A percentile compares a stretch with the other conserved stretches of the same genome.
These are phyloP conservation scores for Fraxinus americana DNA, from an alignment of 257 asterid species.

Conservation along the genomic window DNA sequence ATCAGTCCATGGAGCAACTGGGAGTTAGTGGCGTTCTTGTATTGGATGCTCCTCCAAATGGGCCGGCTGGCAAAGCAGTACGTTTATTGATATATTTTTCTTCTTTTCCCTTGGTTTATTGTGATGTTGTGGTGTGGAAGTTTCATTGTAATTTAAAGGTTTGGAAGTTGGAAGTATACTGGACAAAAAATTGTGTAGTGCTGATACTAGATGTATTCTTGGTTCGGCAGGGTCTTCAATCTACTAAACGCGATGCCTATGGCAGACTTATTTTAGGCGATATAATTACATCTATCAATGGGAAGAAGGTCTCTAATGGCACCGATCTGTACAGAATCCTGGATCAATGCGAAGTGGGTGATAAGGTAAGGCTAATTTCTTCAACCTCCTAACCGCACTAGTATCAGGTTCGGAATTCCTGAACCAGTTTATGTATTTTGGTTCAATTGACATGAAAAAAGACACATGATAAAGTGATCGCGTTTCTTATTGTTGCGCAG, in stretches of 20 bases:
- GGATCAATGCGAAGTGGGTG: conserved; percentile 95
- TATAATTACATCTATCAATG: conserved; percentile 88
- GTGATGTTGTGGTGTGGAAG: conserved; percentile 9
- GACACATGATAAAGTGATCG: not conserved
- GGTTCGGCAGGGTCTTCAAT: conserved; percentile 73
- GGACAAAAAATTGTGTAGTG: not conserved
- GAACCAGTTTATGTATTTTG: not conserved
- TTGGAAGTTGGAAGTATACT: not conserved
- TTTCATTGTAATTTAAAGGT: conserved; percentile 10
- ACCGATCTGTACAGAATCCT: conserved; percentile 95
- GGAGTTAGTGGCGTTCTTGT: conserved; percentile 98
- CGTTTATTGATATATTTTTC: conserved; percentile 26
- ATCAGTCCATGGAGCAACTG: conserved; percentile 94
- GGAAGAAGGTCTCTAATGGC: conserved; percentile 81
- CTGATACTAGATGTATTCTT: conserved; percentile 20
- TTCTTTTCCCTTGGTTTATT: conserved; percentile 3
- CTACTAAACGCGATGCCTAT: conserved; percentile 89
- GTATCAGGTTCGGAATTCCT: not conserved
- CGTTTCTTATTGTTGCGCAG: conserved; percentile 37
- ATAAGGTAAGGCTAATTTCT: conserved; percentile 50
- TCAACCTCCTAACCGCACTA: not conserved
- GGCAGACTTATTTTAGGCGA: conserved; percentile 93
- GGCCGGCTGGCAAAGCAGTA: conserved; percentile 99
- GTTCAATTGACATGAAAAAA: not conserved
- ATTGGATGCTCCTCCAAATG: conserved; percentile 90